Conservation (phyloP, 2,329 filamentous ascomycete species). For the Allantophomopsis lycopodina region DNA sequence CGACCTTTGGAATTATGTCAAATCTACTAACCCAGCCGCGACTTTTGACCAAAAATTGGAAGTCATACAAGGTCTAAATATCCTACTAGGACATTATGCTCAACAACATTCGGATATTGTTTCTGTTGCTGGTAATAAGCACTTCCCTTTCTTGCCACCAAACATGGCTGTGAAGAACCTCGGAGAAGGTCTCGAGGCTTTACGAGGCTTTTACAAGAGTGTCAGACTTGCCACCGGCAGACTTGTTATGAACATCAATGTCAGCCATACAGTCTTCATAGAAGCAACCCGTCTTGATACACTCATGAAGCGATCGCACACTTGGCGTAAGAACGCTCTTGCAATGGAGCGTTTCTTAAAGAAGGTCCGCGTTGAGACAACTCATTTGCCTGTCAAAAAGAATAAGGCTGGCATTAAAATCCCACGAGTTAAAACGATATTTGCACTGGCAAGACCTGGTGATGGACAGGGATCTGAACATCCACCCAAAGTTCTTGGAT, state of each 20-base stretch:
- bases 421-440: slow-evolving; percentile 28
- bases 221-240: slow-evolving; percentile 42
- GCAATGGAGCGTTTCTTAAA: slow-evolving; percentile 18
- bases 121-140: slow-evolving; percentile 5
- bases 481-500: slow-evolving; percentile 18
- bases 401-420: slow-evolving; percentile 19
- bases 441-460: slow-evolving; percentile 23
- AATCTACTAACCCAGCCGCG: not conserved
- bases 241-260: slow-evolving; percentile 48
- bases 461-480: slow-evolving; percentile 21
- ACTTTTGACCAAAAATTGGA: slow-evolving; percentile 23
- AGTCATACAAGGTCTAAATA: slow-evolving; percentile 40
- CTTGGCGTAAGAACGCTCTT: slow-evolving; percentile 5
- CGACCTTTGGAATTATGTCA: slow-evolving; percentile 4
- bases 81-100: slow-evolving; percentile 33
- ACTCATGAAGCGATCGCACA: slow-evolving; percentile 21
- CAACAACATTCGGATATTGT: slow-evolving; percentile 23
- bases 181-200: slow-evolving; percentile 35
- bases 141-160: slow-evolving; percentile 2
- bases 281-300: slow-evolving; percentile 25
- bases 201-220: slow-evolving; percentile 48
- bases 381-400: slow-evolving; percentile 21
- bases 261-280: slow-evolving; percentile 45
- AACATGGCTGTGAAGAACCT: slow-evolving; percentile 23
- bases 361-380: slow-evolving; percentile 23